These are phyloP conservation scores for Cladobotryum protrusum DNA, from an alignment of 2,329 filamentous ascomycete species.

Conservation along the genomic window DNA sequence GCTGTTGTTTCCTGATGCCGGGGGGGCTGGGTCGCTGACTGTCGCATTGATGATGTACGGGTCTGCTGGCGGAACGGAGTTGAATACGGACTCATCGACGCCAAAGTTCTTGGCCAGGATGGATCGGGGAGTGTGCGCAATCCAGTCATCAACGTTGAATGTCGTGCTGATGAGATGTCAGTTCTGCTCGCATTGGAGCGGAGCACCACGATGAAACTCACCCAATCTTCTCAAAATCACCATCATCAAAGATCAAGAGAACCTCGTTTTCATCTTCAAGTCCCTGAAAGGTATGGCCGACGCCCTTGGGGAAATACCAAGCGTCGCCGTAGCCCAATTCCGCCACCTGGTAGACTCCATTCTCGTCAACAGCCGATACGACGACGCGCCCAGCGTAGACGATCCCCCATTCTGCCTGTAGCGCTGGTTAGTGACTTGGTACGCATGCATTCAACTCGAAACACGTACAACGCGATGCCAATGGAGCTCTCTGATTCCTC, in stretches of 20 bases:
- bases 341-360: conserved; percentile 49
- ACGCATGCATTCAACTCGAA: conserved; percentile 1
- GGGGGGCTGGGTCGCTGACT: conserved; percentile 36
- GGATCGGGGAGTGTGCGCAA: conserved; percentile 55
- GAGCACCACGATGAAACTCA: conserved; percentile 21
- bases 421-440: not conserved
- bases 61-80: conserved; percentile 48
- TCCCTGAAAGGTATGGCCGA: conserved; percentile 57
- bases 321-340: conserved; percentile 56
- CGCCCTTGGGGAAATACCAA: conserved; percentile 64
- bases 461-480: conserved; percentile 58
- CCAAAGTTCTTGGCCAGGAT: conserved; percentile 66
- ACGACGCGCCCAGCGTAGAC: conserved; percentile 52
- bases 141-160: conserved; percentile 67
- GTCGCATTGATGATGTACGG: conserved; percentile 58
- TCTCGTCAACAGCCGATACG: conserved; percentile 56
- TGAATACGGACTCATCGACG: conserved; percentile 53
- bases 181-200: not conserved
- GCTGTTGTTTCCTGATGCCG: conserved; percentile 45
- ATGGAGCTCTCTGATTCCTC: conserved; percentile 59
- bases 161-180: conserved; percentile 45
- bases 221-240: conserved; percentile 58
- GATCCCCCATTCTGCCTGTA: conserved; percentile 60
- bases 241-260: conserved; percentile 60
- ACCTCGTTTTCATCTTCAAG: conserved; percentile 63